phyloP scores from a whole-genome alignment of 2,329 filamentous ascomycete genomes.

The Alternaria consortialis region DNA sequence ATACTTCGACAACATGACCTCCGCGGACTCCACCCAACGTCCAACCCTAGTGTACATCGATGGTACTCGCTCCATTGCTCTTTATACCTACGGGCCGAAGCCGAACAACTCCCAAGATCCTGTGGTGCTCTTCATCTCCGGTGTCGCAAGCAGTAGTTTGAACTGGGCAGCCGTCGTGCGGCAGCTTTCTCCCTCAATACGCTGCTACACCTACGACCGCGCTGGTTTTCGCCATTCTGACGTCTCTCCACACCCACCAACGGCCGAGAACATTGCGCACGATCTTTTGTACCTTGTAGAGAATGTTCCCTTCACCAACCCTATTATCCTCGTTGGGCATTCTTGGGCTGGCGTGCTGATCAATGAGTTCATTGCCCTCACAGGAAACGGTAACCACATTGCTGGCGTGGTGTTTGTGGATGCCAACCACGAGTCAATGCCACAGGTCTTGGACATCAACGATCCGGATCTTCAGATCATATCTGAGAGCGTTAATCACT shows the following conservation, averaged over 20 bases:
- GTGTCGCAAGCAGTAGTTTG: slow-evolving; percentile 19
- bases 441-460: slow-evolving; percentile 21
- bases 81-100: neutral
- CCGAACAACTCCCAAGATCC: slow-evolving; percentile 15
- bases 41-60: neutral
- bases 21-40: neutral
- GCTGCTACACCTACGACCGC: slow-evolving; percentile 33
- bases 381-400: slow-evolving; percentile 22
- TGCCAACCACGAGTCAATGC: slow-evolving; percentile 27
- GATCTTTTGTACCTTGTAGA: slow-evolving; percentile 24
- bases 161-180: slow-evolving; percentile 25
- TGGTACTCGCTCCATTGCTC: neutral
- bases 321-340: slow-evolving; percentile 30
- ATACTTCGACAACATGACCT: neutral
- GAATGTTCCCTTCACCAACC: slow-evolving; percentile 25
- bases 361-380: slow-evolving; percentile 23
- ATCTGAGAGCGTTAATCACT: slow-evolving; percentile 18
- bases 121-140: slow-evolving; percentile 19
- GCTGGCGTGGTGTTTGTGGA: slow-evolving; percentile 31
- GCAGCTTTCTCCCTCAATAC: slow-evolving; percentile 17
- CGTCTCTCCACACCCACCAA: slow-evolving; percentile 21
- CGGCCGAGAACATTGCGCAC: slow-evolving; percentile 25
- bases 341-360: slow-evolving; percentile 32
- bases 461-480: slow-evolving; percentile 17
- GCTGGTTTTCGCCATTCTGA: slow-evolving; percentile 27